Evolutionary conservation across 2,329 filamentous ascomycete species (phyloP).

Genomic region (Sporothrix brasiliensis): DNA sequence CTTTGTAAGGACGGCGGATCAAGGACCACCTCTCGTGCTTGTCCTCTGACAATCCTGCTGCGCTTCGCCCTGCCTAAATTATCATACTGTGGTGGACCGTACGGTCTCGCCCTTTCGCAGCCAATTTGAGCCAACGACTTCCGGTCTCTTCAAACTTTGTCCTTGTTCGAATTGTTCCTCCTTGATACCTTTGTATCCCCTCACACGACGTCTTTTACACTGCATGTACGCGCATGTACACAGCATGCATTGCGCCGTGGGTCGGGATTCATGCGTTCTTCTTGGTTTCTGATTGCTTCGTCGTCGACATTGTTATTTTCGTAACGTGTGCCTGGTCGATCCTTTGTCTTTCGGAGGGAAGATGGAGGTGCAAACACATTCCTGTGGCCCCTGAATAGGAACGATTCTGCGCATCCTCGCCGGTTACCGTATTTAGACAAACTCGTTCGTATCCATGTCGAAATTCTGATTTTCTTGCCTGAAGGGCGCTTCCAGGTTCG

Average conservation of each 20-base stretch:
- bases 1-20: neutral
- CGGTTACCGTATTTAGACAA: neutral
- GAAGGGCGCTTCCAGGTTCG: neutral
- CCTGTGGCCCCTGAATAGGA: neutral
- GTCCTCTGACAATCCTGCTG: neutral
- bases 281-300: neutral
- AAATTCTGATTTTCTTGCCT: too few species aligned
- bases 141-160: neutral
- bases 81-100: neutral
- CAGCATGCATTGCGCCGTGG: conserved; percentile 14
- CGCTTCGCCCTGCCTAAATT: neutral
- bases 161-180: neutral
- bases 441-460: too few species aligned
- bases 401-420: neutral
- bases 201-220: conserved; percentile 7
- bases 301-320: neutral
- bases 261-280: conserved; percentile 7
- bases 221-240: conserved; percentile 4
- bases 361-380: too few species aligned
- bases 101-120: too few species aligned
- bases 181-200: neutral
- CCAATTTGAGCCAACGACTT: neutral
- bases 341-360: neutral
- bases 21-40: conserved; percentile 2
- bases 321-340: neutral